Evolutionary conservation across 345 rosid genomes (phyloP).

Genomic region (Gossypium rotundifolium): DNA sequence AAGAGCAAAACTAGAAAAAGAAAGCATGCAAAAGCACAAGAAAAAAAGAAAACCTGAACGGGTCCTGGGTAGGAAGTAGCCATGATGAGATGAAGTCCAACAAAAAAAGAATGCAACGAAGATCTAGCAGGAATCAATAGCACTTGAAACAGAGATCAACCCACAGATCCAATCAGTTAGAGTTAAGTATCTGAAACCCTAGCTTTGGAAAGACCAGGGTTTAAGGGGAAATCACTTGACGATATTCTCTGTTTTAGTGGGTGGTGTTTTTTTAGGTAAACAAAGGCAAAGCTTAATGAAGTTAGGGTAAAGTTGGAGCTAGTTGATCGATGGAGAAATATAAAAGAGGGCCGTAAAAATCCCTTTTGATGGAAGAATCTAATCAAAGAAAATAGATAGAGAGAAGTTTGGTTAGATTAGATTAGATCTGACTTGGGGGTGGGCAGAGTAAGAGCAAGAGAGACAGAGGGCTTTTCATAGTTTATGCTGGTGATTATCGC

Average conservation of each 20-base stretch:
- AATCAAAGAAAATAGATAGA: background rate
- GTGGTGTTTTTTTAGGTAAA: no score
- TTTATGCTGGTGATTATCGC: background rate
- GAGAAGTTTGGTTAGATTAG: background rate
- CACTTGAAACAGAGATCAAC: background rate
- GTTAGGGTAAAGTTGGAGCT: background rate
- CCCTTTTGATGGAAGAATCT: background rate
- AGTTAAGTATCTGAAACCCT: background rate
- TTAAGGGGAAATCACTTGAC: background rate
- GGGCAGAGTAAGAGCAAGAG: background rate
- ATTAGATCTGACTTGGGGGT: background rate
- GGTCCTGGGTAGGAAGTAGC: constrained; percentile 9
- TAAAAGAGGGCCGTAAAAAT: background rate
- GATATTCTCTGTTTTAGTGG: background rate
- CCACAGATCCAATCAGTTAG: background rate
- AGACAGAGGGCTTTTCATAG: background rate
- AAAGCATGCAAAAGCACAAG: background rate
- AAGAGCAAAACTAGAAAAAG: background rate
- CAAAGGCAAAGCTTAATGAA: background rate
- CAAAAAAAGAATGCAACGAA: constrained; percentile 1
- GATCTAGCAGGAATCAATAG: background rate
- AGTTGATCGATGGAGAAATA: background rate
- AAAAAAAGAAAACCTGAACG: background rate
- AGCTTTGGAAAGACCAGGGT: background rate
- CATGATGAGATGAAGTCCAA: background rate